Conservation (phyloP, 805 yeast genomes). For the Metschnikowia lunata region DNA sequence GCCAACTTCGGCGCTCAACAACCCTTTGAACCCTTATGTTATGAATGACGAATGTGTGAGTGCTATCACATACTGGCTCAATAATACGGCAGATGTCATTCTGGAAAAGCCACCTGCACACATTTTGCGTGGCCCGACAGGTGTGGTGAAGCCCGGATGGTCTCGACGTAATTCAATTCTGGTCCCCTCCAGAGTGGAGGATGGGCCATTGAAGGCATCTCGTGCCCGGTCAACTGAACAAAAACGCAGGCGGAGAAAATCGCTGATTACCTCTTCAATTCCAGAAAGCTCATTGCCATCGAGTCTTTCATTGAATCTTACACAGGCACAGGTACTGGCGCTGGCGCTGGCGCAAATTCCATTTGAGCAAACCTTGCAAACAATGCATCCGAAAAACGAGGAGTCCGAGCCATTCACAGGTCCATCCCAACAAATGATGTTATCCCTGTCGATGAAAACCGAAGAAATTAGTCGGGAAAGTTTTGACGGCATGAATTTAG, state of each 20-base stretch:
- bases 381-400: not conserved
- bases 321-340: not conserved
- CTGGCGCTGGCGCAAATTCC: too few species aligned
- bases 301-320: not conserved
- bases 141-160: conserved; percentile 23
- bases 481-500: not conserved
- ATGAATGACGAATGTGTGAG: conserved; percentile 40
- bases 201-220: conserved; percentile 1
- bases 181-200: conserved; percentile 8
- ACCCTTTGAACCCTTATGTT: conserved; percentile 14
- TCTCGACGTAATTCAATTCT: conserved; percentile 15
- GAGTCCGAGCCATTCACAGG: not conserved
- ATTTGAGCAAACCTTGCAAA: too few species aligned
- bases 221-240: conserved; percentile 5
- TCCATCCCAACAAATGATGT: not conserved
- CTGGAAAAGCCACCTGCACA: conserved; percentile 15
- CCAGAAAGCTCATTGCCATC: conserved; percentile 2
- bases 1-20: conserved; percentile 5
- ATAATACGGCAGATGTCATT: conserved; percentile 14
- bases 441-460: conserved; percentile 1
- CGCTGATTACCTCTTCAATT: conserved; percentile 8
- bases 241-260: conserved; percentile 14
- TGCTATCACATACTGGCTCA: conserved; percentile 35
- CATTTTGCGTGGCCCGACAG: conserved; percentile 26
- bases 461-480: not conserved